These are phyloP conservation scores for Heliosperma pusillum DNA, from an alignment of 148 eudicot species.

Conservation along the genomic window DNA sequence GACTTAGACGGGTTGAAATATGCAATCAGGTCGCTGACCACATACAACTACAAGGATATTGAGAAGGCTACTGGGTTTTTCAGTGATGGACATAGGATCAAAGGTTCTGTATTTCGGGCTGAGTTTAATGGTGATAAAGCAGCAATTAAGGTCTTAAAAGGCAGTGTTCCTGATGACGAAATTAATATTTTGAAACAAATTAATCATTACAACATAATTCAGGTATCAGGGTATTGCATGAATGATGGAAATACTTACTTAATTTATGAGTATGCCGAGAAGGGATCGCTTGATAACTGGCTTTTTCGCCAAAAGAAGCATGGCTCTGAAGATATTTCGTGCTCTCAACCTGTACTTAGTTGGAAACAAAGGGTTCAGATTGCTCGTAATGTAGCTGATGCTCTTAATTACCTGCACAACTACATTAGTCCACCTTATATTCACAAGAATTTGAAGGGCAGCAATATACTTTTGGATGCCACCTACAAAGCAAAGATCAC, in stretches of 20 bases:
- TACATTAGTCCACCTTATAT: constrained; percentile 69
- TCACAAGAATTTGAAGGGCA: constrained; percentile 71
- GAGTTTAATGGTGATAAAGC: constrained; percentile 65
- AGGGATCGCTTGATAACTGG: constrained; percentile 53
- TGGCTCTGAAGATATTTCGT: constrained; percentile 17
- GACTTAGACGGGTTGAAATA: constrained; percentile 41
- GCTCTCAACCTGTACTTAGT: constrained; percentile 24
- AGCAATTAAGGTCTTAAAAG: constrained; percentile 62
- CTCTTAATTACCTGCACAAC: constrained; percentile 72
- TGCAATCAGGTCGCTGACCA: constrained; percentile 54
- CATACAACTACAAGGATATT: constrained; percentile 52
- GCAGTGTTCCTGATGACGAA: constrained; percentile 52
- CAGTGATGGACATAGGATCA: constrained; percentile 44
- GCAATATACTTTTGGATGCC: constrained; percentile 55
- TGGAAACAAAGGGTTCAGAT: constrained; percentile 78
- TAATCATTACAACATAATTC: constrained; percentile 62
- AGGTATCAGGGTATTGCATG: constrained; percentile 67
- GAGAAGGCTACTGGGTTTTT: constrained; percentile 52
- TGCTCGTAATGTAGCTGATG: constrained; percentile 60
- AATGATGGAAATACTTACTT: constrained; percentile 66
- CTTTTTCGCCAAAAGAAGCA: constrained; percentile 29
- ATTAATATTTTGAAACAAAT: constrained; percentile 58
- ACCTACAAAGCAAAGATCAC: constrained; percentile 56
- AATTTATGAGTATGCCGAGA: constrained; percentile 68
- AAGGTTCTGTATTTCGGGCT: constrained; percentile 56